These are phyloP conservation scores for Fusarium lyarnte DNA, from an alignment of 2,329 filamentous ascomycete genomes.

Conservation along the genomic window DNA sequence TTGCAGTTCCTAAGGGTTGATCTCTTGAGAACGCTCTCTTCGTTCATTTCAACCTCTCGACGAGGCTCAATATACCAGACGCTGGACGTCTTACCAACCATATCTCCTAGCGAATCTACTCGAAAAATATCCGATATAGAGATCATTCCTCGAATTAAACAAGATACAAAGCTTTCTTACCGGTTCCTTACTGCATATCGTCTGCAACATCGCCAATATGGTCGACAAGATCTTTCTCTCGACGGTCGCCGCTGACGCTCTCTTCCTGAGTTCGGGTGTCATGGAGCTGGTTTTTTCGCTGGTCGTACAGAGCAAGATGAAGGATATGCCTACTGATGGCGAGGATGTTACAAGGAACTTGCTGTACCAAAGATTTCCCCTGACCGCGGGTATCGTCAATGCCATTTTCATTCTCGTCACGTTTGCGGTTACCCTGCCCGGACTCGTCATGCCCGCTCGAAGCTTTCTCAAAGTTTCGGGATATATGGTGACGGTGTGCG, in stretches of 20 bases:
- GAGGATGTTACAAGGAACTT: conserved; percentile 61
- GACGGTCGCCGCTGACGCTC: conserved; percentile 58
- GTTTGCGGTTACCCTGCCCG: conserved; percentile 75
- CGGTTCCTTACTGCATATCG: not conserved
- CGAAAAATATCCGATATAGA: conserved; percentile 1
- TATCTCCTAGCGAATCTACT: conserved; percentile 2
- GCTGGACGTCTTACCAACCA: conserved; percentile 40
- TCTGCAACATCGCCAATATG: conserved; percentile 50
- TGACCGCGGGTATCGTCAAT: conserved; percentile 76
- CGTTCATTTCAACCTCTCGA: conserved; percentile 37
- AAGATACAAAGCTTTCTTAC: not conserved
- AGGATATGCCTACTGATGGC: conserved; percentile 56
- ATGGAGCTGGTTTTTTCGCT: conserved; percentile 66
- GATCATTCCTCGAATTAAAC: not conserved
- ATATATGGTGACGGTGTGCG: conserved; percentile 70
- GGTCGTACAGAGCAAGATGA: conserved; percentile 59
- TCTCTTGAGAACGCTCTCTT: conserved; percentile 19
- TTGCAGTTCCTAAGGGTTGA: conserved; percentile 21
- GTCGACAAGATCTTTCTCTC: conserved; percentile 64
- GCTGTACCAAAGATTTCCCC: conserved; percentile 63
- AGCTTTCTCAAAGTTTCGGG: conserved; percentile 76
- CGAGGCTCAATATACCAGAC: conserved; percentile 34
- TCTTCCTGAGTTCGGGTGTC: conserved; percentile 64
- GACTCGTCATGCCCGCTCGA: conserved; percentile 73
- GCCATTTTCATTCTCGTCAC: conserved; percentile 75